Base-by-base conservation (phyloP, 345 rosid genomes). In the Salix caprea region DNA sequence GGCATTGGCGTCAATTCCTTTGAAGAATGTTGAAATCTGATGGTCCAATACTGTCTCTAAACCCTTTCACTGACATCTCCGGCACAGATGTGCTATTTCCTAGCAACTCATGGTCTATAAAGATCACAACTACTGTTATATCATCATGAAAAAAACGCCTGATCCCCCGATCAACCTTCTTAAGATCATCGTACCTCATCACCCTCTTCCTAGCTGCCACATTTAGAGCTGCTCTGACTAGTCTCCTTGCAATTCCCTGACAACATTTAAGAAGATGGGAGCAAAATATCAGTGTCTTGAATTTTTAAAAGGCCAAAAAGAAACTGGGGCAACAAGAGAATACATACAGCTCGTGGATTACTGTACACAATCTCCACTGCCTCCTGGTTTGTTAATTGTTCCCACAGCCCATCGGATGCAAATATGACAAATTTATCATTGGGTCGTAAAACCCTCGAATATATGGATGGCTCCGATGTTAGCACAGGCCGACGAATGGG, bases 371-470 rank as follows among this genome's bases (percentile, higher is more conserved):
- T 91, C 77, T 96, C 94, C 26, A 80, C 96, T 24, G 97, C 97
- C 85, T 91, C 89, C 86, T 96, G 92, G 84, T 96, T 96, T 16
- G 88, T 79, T 79, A 96, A 73, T 60, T 89, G 90, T 62, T 91
- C 99, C 98, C 98, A 96, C 7, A 96, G 91, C 23, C 99, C 99
- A 83, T 96, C 98, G 15, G 99, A 96, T 40, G 99, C 99, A 70
- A 96, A 93, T 77, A 96, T 92, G 70, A 93, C 81, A 82, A 96
- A 93, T 72, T 86, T 91, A 62, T 96, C 98, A n/a, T 70, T 87
- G 46, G 94, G 86, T 77, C 74, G 89, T 64, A 96, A 76, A 23
- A 72, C 88, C 85, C 99, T 90, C 12, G 90, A 73, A 79, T 64
- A 82, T 65, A 91, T 65, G 9, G 91, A 85, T 46, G 98, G 99